Evolutionary conservation across 1,139 yeast species (phyloP).

Genomic region (Blastobotrys capitulatus): DNA sequence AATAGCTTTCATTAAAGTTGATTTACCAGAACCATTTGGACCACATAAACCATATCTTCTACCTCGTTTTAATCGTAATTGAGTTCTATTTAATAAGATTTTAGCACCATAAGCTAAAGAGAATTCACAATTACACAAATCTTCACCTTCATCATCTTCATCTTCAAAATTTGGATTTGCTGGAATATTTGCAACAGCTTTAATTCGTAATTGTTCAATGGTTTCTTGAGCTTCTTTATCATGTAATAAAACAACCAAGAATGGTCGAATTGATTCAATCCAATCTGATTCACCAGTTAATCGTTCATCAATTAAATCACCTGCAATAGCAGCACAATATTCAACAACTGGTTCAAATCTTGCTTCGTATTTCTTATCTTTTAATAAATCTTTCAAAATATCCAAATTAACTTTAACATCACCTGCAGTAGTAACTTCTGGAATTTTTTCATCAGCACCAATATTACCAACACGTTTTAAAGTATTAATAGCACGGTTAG

Average conservation of each 20-base stretch:
- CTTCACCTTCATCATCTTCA: constrained; percentile 99
- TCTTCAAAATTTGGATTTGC: constrained; percentile 93
- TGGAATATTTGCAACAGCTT: constrained; percentile 97
- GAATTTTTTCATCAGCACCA: constrained; percentile 80
- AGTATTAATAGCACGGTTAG: constrained; percentile 94
- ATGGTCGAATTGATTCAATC: constrained; percentile 84
- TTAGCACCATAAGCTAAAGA: constrained; percentile 99
- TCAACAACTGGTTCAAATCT: constrained; percentile 71
- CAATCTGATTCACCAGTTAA: constrained; percentile 88
- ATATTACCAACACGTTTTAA: constrained; percentile 98
- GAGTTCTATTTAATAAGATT: constrained; percentile 98
- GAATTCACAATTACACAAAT: constrained; percentile 99
- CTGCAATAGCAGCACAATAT: constrained; percentile 94
- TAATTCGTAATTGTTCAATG: constrained; percentile 92
- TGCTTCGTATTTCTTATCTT: constrained; percentile 60
- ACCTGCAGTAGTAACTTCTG: constrained; percentile 98
- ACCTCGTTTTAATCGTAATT: constrained; percentile 98
- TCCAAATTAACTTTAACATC: constrained; percentile 81
- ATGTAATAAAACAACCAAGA: constrained; percentile 92
- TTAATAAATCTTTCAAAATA: constrained; percentile 70
- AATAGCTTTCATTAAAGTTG: constrained; percentile 99
- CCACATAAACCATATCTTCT: constrained; percentile 99
- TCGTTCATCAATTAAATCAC: constrained; percentile 98
- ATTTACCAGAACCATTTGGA: constrained; percentile 99
- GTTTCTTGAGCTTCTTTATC: constrained; percentile 86